Conservation (phyloP, 2,329 filamentous ascomycete genomes). For the Aureobasidium zeae region DNA sequence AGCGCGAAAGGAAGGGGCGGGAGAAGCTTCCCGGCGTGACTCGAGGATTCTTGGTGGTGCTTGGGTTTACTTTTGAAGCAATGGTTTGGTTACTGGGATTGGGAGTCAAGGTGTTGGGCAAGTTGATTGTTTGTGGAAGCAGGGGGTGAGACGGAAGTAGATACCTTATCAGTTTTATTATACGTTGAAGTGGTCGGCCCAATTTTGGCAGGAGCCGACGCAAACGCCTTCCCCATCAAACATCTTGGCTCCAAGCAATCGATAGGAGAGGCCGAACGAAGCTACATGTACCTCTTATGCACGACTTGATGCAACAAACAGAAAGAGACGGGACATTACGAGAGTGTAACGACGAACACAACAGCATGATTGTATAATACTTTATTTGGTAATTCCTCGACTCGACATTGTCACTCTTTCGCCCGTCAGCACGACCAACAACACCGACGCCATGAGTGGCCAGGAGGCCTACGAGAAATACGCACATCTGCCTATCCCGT, state of each 20-base stretch:
- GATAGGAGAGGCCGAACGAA: too few relatives aligned
- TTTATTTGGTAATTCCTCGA: too few relatives aligned
- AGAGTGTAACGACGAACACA: too few relatives aligned
- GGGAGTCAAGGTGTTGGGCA: constrained; percentile 34
- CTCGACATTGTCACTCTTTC: neutral
- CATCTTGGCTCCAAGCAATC: constrained; percentile 13
- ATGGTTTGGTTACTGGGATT: constrained; percentile 35
- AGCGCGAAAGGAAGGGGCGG: constrained; percentile 18
- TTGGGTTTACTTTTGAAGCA: constrained; percentile 35
- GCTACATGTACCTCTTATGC: too few relatives aligned
- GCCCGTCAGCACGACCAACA: neutral
- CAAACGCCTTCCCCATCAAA: constrained; percentile 11
- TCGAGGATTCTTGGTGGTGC: constrained; percentile 31
- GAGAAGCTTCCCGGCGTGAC: constrained; percentile 32
- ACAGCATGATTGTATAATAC: constrained; percentile 19
- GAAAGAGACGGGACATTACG: neutral
- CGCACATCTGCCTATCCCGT: constrained; percentile 59
- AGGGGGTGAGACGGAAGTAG: constrained; percentile 19
- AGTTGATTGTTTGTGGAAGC: constrained; percentile 31
- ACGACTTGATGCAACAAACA: too few relatives aligned
- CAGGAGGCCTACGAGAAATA: constrained; percentile 15
- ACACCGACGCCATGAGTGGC: constrained; percentile 12
- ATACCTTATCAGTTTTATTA: neutral
- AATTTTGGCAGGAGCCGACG: constrained; percentile 5
- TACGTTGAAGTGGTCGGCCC: constrained; percentile 10